These are phyloP conservation scores for Naegleria fowleri DNA, from an alignment of 208 protist genomes.

Conservation along the genomic window DNA sequence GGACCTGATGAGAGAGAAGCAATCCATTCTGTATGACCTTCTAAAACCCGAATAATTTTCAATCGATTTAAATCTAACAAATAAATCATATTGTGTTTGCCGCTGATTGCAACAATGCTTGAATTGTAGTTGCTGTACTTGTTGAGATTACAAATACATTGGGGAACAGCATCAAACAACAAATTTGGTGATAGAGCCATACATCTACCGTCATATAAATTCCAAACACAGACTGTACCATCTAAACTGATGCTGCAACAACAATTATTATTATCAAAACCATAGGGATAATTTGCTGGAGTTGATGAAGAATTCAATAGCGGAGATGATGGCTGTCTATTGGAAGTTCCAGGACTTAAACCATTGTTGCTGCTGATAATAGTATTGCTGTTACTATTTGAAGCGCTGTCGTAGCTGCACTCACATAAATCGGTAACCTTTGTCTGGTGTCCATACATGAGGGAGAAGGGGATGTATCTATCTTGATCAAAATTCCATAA, in stretches of 20 bases:
- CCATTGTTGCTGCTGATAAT: background rate
- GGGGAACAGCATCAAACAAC: background rate
- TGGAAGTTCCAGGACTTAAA: background rate
- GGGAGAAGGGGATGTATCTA: background rate
- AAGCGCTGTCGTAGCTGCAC: background rate
- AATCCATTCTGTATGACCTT: conserved; percentile 20
- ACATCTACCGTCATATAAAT: conserved; percentile 9
- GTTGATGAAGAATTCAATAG: background rate
- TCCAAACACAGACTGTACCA: conserved; percentile 17
- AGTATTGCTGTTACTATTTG: background rate
- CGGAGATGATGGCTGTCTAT: background rate
- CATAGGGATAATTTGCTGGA: background rate
- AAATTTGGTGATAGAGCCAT: conserved; percentile 21
- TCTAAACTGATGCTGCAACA: conserved; percentile 3
- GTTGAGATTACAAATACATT: background rate
- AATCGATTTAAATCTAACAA: background rate
- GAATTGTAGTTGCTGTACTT: background rate
- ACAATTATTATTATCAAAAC: conserved; percentile 9
- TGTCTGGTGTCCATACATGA: conserved; percentile 9
- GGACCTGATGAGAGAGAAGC: background rate
- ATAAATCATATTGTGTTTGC: conserved; percentile 23
- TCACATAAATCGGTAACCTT: background rate
- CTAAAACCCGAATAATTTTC: background rate
- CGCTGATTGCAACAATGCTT: conserved; percentile 13
- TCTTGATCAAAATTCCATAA: background rate